phyloP scores from a whole-genome alignment of 2,329 filamentous ascomycete species.

The Hypoxylon sp. region DNA sequence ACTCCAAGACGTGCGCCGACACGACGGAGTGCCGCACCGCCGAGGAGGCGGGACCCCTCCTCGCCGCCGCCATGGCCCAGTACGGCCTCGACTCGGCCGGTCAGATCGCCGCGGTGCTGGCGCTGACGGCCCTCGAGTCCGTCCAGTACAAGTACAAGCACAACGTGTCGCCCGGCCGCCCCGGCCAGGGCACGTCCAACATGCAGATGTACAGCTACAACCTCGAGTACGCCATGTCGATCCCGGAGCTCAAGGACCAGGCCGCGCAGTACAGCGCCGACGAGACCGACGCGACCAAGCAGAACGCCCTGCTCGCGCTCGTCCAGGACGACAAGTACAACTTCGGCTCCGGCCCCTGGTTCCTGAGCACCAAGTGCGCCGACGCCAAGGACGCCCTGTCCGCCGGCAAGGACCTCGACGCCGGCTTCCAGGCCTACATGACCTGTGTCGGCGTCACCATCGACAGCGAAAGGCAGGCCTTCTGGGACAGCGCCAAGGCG shows the following conservation, averaged over 20 bases:
- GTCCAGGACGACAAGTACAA: conserved; percentile 63
- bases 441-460: conserved; percentile 57
- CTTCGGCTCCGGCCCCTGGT: conserved; percentile 67
- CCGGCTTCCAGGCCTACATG: conserved; percentile 61
- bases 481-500: conserved; percentile 60
- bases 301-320: conserved; percentile 58
- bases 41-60: conserved; percentile 66
- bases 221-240: conserved; percentile 59
- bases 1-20: conserved; percentile 63
- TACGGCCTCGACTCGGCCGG: conserved; percentile 67
- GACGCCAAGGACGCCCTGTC: conserved; percentile 52
- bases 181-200: conserved; percentile 77
- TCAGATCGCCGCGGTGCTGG: conserved; percentile 76
- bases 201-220: conserved; percentile 63
- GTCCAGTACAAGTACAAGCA: conserved; percentile 76
- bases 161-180: conserved; percentile 68
- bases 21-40: conserved; percentile 73
- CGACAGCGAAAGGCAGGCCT: conserved; percentile 52
- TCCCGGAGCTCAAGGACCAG: conserved; percentile 54
- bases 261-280: conserved; percentile 42
- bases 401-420: conserved; percentile 51
- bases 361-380: conserved; percentile 59
- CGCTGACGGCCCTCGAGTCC: conserved; percentile 78
- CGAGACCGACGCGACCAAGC: conserved; percentile 46
- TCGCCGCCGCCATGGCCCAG: conserved; percentile 66